Evolutionary conservation across 306 rosid species (phyloP).

Genomic region (Malus domestica): DNA sequence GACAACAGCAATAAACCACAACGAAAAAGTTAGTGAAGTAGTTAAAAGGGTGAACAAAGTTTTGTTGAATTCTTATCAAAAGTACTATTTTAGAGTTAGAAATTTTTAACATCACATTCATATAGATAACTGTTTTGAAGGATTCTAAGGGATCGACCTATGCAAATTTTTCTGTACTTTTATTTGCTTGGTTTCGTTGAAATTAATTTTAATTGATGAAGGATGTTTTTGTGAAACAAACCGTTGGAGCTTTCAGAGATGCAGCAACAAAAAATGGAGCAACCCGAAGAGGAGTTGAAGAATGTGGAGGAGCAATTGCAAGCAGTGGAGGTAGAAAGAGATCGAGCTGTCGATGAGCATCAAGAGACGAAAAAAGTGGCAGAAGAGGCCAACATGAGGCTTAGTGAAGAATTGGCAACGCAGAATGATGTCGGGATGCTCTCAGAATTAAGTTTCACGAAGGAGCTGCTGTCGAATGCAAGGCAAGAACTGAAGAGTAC

Average conservation of each 20-base stretch:
- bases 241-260: constrained; percentile 10
- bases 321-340: constrained; percentile 32
- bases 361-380: constrained; percentile 25
- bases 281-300: constrained; percentile 19
- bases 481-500: constrained; percentile 5
- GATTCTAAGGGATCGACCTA: too few relatives aligned
- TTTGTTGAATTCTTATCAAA: too few relatives aligned
- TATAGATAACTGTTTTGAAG: too few relatives aligned
- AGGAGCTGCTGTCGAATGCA: constrained; percentile 5
- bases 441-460: constrained; percentile 7
- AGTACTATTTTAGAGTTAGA: too few relatives aligned
- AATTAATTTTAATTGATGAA: not conserved
- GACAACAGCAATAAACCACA: too few relatives aligned
- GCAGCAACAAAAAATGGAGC: constrained; percentile 24
- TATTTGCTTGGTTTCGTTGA: not conserved
- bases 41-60: too few relatives aligned
- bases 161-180: too few relatives aligned
- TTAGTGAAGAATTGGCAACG: constrained; percentile 14
- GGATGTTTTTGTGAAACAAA: not conserved
- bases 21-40: too few relatives aligned
- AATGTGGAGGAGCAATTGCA: constrained; percentile 17
- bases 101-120: too few relatives aligned
- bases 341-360: constrained; percentile 22
- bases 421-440: constrained; percentile 14
- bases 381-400: constrained; percentile 21